These are phyloP conservation scores for Lojkania enalia DNA, from an alignment of 2,329 filamentous ascomycete species.

Conservation along the genomic window DNA sequence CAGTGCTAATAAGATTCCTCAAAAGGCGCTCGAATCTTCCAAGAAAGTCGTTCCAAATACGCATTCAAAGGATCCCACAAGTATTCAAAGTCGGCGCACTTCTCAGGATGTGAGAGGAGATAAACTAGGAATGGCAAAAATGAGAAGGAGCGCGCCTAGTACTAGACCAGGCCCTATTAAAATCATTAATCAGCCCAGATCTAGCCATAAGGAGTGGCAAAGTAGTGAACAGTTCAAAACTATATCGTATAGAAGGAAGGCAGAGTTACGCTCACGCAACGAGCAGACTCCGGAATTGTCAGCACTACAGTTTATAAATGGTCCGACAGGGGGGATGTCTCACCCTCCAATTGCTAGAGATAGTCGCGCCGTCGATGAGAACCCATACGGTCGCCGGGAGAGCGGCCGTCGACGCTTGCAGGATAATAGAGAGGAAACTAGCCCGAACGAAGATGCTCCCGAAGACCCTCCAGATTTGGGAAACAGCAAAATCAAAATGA, in stretches of 20 bases:
- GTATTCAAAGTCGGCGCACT: too few species aligned
- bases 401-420: constrained; percentile 15
- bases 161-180: constrained; percentile 27
- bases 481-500: constrained; percentile 30
- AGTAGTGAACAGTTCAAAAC: constrained; percentile 18
- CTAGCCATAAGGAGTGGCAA: constrained; percentile 15
- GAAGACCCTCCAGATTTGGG: constrained; percentile 23
- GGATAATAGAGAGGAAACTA: constrained; percentile 6
- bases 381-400: constrained; percentile 32
- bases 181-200: constrained; percentile 29
- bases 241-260: constrained; percentile 19
- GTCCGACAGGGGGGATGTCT: constrained; percentile 11
- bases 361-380: constrained; percentile 6
- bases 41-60: too few species aligned
- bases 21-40: too few species aligned
- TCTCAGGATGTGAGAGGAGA: too few species aligned
- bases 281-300: constrained; percentile 32
- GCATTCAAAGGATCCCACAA: too few species aligned
- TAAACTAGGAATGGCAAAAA: too few species aligned
- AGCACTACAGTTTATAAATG: constrained; percentile 31
- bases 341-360: background rate
- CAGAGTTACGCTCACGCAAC: constrained; percentile 23
- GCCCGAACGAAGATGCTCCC: background rate
- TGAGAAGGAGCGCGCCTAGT: constrained; percentile 8
- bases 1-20: too few species aligned